These are phyloP conservation scores for Aspergillus aculeatinus DNA, from an alignment of 2,329 filamentous ascomycete genomes.

Conservation along the genomic window DNA sequence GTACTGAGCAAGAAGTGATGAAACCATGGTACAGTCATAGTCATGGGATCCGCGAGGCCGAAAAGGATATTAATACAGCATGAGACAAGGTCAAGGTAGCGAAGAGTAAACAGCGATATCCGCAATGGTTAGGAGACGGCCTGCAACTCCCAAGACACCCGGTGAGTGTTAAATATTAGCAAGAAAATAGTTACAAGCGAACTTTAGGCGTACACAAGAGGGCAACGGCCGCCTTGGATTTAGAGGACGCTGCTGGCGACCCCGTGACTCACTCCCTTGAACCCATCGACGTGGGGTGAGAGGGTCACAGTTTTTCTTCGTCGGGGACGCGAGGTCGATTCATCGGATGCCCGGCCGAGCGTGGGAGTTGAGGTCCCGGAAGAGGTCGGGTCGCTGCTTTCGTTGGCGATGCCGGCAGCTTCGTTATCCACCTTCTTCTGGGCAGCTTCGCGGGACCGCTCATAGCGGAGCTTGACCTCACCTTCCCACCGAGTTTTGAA, in stretches of 20 bases:
- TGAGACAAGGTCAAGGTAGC: conserved; percentile 13
- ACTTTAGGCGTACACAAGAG: background rate
- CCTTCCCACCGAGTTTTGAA: conserved; percentile 82
- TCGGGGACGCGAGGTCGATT: conserved; percentile 29
- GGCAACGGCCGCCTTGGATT: background rate
- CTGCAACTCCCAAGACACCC: conserved; percentile 29
- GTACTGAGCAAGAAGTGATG: background rate
- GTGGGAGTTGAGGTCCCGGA: conserved; percentile 25
- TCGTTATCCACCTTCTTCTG: conserved; percentile 58
- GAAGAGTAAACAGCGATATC: conserved; percentile 17
- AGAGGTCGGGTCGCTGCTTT: conserved; percentile 25
- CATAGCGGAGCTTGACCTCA: conserved; percentile 59
- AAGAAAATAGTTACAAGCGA: background rate
- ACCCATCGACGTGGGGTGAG: conserved; percentile 32
- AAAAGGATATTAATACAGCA: conserved; percentile 35
- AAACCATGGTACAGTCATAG: conserved; percentile 1
- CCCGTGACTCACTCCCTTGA: conserved; percentile 39
- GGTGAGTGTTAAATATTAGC: background rate
- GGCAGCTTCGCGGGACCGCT: conserved; percentile 55
- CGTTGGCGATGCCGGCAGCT: conserved; percentile 19
- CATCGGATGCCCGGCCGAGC: conserved; percentile 27
- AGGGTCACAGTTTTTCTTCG: conserved; percentile 37
- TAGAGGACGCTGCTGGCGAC: conserved; percentile 44
- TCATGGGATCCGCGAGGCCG: conserved; percentile 8
- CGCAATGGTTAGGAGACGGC: conserved; percentile 29